A percentile compares a stretch with the other conserved stretches of the same genome.
Evolutionary conservation across 768 basidiomycete species (phyloP).

Genomic region (Boletus tomentosulus): DNA sequence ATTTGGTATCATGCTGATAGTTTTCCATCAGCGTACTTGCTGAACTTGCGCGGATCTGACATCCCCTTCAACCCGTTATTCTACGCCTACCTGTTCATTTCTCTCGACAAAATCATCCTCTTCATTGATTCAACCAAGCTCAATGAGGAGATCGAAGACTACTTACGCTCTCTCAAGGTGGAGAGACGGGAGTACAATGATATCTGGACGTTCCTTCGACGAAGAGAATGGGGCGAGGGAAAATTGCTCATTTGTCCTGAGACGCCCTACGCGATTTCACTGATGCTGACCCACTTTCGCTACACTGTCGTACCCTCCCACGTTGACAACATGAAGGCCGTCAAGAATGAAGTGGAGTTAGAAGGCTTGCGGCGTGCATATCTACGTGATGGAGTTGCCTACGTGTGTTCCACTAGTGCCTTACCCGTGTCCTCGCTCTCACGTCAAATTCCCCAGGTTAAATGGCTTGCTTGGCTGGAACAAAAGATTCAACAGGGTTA

Average conservation of each 20-base stretch:
- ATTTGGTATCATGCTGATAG: slow-evolving; percentile 1
- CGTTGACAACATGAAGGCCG: slow-evolving; percentile 73
- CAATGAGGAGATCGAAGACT: slow-evolving; percentile 50
- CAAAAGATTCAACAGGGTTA: slow-evolving; percentile 70
- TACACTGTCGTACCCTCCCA: slow-evolving; percentile 69
- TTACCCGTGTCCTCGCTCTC: slow-evolving; percentile 5
- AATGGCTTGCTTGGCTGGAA: slow-evolving; percentile 92
- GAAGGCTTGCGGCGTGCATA: slow-evolving; percentile 82
- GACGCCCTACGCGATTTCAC: slow-evolving; percentile 77
- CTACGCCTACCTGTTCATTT: slow-evolving; percentile 79
- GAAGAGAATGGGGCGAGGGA: slow-evolving; percentile 74
- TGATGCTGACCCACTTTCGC: slow-evolving; percentile 80
- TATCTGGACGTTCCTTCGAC: slow-evolving; percentile 74
- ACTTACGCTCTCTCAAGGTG: slow-evolving; percentile 56
- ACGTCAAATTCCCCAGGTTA: slow-evolving; percentile 39
- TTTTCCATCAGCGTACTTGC: slow-evolving; percentile 59
- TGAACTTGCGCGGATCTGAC: slow-evolving; percentile 88
- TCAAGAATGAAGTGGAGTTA: slow-evolving; percentile 88
- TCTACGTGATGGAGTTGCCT: slow-evolving; percentile 84
- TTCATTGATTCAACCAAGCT: slow-evolving; percentile 75
- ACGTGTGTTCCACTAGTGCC: slow-evolving; percentile 44
- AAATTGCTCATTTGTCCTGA: slow-evolving; percentile 72
- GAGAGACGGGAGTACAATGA: slow-evolving; percentile 66
- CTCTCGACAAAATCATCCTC: slow-evolving; percentile 55
- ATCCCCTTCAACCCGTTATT: slow-evolving; percentile 92